Evolutionary conservation across 2,329 filamentous ascomycete species (phyloP).

Genomic region (Xenoacremonium recifei): DNA sequence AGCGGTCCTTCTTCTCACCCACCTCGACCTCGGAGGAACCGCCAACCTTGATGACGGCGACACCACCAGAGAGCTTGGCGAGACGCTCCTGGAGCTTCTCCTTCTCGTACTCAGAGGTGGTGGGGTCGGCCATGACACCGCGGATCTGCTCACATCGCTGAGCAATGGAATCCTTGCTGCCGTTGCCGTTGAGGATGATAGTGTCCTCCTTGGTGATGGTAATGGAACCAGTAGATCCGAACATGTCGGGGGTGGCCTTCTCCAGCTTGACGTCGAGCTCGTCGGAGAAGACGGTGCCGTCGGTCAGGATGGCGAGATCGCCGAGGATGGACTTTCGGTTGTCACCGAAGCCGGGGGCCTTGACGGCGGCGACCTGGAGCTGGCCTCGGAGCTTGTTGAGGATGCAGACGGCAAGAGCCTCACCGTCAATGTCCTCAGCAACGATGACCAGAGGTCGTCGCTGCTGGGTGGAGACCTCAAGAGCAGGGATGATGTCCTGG

Average conservation of each 20-base stretch:
- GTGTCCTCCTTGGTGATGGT: conserved; percentile 99
- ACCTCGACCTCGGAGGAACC: conserved; percentile 98
- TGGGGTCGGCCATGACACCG: conserved; percentile 89
- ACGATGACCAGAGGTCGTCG: conserved; percentile 97
- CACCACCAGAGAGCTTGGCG: conserved; percentile 97
- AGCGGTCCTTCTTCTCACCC: conserved; percentile 99
- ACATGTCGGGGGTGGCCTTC: conserved; percentile 93
- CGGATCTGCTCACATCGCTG: conserved; percentile 99
- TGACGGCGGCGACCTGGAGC: conserved; percentile 97
- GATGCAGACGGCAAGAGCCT: conserved; percentile 97
- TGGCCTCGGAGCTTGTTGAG: conserved; percentile 99
- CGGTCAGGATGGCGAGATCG: conserved; percentile 92
- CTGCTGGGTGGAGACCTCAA: conserved; percentile 93
- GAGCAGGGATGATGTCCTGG: conserved; percentile 96
- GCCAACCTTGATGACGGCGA: conserved; percentile 98
- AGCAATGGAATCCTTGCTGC: conserved; percentile 87
- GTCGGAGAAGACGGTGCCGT: conserved; percentile 95
- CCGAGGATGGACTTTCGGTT: conserved; percentile 99
- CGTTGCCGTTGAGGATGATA: conserved; percentile 95
- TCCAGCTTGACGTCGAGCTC: conserved; percentile 99
- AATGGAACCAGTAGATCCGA: conserved; percentile 95
- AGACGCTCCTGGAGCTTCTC: conserved; percentile 99
- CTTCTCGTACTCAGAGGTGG: conserved; percentile 98
- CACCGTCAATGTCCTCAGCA: conserved; percentile 97
- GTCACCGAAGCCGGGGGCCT: conserved; percentile 98